Evolutionary conservation across 1,139 yeast genomes (phyloP).

Genomic region (Suhomyces bokatorum): DNA sequence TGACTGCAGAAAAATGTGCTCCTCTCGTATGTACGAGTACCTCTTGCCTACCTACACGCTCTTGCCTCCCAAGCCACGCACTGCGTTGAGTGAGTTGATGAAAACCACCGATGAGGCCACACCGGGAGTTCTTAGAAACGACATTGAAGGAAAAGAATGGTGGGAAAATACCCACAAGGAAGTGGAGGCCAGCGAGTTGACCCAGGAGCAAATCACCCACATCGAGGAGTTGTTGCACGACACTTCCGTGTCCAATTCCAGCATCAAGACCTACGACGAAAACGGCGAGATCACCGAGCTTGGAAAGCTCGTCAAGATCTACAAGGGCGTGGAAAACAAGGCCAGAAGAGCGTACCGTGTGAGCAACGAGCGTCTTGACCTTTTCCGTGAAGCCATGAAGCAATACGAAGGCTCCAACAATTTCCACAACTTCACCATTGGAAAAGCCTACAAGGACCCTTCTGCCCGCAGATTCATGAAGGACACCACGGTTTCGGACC

Average conservation of each 20-base stretch:
- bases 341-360: slow-evolving; percentile 72
- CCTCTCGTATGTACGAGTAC: slow-evolving; percentile 91
- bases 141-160: slow-evolving; percentile 68
- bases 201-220: slow-evolving; percentile 44
- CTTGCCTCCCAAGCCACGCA: slow-evolving; percentile 82
- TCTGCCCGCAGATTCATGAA: slow-evolving; percentile 84
- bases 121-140: slow-evolving; percentile 63
- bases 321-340: slow-evolving; percentile 66
- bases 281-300: slow-evolving; percentile 40
- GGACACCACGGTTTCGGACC: slow-evolving; percentile 77
- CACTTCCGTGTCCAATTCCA: slow-evolving; percentile 16
- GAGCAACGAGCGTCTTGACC: slow-evolving; percentile 56
- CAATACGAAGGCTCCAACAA: slow-evolving; percentile 86
- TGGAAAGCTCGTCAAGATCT: slow-evolving; percentile 52
- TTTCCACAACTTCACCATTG: slow-evolving; percentile 92
- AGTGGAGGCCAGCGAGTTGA: slow-evolving; percentile 46
- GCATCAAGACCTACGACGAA: slow-evolving; percentile 27
- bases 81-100: slow-evolving; percentile 62
- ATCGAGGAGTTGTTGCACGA: slow-evolving; percentile 17
- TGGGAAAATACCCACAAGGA: slow-evolving; percentile 59
- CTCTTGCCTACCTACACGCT: slow-evolving; percentile 87
- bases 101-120: slow-evolving; percentile 49
- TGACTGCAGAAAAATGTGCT: slow-evolving; percentile 94
- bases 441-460: slow-evolving; percentile 83
- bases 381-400: slow-evolving; percentile 67